Evolutionary conservation across 306 rosid species (phyloP).

Genomic region (Lagenaria siceraria): DNA sequence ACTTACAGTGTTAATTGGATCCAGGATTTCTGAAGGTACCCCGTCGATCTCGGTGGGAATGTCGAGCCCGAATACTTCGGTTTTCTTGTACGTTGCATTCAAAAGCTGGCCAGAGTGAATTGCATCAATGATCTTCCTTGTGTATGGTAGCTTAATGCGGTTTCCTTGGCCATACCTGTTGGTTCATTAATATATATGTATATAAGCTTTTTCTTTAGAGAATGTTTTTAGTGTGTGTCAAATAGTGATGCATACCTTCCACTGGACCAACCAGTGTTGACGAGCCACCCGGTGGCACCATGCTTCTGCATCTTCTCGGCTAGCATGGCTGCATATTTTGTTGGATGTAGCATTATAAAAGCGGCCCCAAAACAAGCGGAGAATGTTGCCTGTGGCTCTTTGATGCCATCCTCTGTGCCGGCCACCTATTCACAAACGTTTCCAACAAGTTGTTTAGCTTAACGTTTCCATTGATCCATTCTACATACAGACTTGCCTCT

Average conservation of each 20-base stretch:
- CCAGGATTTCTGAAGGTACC: conserved; percentile 64
- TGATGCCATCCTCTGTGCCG: conserved; percentile 84
- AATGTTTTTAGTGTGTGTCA: not conserved
- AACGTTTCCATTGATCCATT: not conserved
- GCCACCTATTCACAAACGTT: conserved; percentile 41
- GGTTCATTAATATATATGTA: not conserved
- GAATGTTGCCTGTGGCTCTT: conserved; percentile 95
- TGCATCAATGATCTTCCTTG: conserved; percentile 77
- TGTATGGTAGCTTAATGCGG: conserved; percentile 63
- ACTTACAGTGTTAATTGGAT: conserved; percentile 71
- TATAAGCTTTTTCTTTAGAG: not conserved
- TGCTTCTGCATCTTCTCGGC: conserved; percentile 83
- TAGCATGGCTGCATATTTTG: conserved; percentile 82
- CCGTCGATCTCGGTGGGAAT: conserved; percentile 67
- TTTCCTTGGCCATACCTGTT: conserved; percentile 67
- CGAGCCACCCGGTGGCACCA: conserved; percentile 92
- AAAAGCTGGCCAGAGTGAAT: conserved; percentile 71
- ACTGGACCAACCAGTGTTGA: conserved; percentile 93
- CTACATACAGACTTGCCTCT: not conserved
- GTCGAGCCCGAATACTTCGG: conserved; percentile 65
- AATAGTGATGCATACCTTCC: conserved; percentile 37
- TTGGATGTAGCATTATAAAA: conserved; percentile 85
- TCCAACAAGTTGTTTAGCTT: not conserved
- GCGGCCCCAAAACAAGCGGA: conserved; percentile 97
- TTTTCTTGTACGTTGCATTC: conserved; percentile 39